These are phyloP conservation scores for Trypanosoma platydactyli DNA, from an alignment of 208 protist genomes.

Conservation along the genomic window DNA sequence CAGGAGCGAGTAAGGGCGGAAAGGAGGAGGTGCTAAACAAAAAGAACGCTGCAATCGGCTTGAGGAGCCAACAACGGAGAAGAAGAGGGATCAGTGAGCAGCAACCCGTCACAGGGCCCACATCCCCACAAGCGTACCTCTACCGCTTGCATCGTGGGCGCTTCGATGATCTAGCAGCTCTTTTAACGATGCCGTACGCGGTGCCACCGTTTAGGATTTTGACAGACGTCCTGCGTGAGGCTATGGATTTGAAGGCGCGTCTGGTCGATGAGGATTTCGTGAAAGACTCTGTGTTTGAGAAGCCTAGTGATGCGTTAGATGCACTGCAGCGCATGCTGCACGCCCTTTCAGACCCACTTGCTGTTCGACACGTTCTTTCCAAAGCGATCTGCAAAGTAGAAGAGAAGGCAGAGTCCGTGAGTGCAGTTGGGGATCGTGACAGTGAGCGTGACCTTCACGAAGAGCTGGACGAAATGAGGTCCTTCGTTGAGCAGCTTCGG, in stretches of 20 bases:
- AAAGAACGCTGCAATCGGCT: not conserved
- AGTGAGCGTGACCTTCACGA: slow-evolving; percentile 35
- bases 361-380: slow-evolving; percentile 21
- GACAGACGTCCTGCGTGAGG: slow-evolving; percentile 52
- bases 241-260: slow-evolving; percentile 1
- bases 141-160: slow-evolving; percentile 45
- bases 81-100: not conserved
- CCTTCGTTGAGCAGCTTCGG: slow-evolving; percentile 26
- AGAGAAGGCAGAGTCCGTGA: slow-evolving; percentile 22
- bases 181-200: slow-evolving; percentile 65
- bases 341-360: slow-evolving; percentile 31
- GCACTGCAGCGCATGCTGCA: slow-evolving; percentile 19
- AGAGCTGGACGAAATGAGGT: slow-evolving; percentile 30
- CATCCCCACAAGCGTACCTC: slow-evolving; percentile 56
- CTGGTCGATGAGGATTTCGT: not conserved
- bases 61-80: not conserved
- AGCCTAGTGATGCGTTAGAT: slow-evolving; percentile 5
- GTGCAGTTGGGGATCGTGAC: slow-evolving; percentile 30
- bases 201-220: slow-evolving; percentile 54
- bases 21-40: not conserved
- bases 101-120: slow-evolving; percentile 14
- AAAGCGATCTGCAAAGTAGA: slow-evolving; percentile 13
- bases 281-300: not conserved
- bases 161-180: slow-evolving; percentile 44
- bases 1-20: not conserved